These are phyloP conservation scores for Mikania micrantha DNA, from an alignment of 129 eudicot genomes.

Conservation along the genomic window DNA sequence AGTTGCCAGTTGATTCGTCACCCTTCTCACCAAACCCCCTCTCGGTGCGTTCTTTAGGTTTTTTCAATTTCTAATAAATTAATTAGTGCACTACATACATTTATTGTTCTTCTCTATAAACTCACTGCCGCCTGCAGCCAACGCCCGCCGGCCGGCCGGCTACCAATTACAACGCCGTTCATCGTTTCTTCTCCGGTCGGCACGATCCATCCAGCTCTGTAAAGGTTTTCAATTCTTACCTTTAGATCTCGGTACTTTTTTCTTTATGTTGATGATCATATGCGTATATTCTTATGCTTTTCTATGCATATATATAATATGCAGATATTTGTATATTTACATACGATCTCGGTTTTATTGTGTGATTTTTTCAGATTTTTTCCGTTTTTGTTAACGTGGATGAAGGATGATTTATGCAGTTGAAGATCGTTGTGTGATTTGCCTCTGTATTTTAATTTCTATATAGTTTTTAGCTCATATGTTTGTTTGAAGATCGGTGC, in stretches of 20 bases:
- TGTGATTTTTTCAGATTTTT: neutral
- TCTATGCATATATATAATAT: neutral
- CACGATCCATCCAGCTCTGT: neutral
- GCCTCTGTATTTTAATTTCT: neutral
- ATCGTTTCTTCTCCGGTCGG: neutral
- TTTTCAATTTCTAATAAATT: neutral
- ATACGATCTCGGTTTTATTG: neutral
- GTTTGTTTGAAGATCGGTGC: neutral
- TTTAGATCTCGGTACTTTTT: neutral
- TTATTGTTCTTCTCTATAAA: too few relatives aligned
- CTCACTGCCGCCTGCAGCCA: neutral
- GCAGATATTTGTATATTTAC: neutral
- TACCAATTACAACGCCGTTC: neutral
- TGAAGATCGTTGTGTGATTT: neutral
- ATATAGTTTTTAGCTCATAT: neutral
- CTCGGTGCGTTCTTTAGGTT: neutral
- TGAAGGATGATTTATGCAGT: neutral
- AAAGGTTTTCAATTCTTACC: constrained; percentile 1
- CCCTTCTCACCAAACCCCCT: constrained; percentile 20
- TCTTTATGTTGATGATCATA: neutral
- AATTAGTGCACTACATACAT: too few relatives aligned
- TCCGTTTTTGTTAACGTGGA: neutral
- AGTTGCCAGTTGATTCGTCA: too few relatives aligned
- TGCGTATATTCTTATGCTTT: neutral
- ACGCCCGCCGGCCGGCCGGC: constrained; percentile 3